Conservation (phyloP, 2,329 filamentous ascomycete species). For the Fusarium ramigenum region DNA sequence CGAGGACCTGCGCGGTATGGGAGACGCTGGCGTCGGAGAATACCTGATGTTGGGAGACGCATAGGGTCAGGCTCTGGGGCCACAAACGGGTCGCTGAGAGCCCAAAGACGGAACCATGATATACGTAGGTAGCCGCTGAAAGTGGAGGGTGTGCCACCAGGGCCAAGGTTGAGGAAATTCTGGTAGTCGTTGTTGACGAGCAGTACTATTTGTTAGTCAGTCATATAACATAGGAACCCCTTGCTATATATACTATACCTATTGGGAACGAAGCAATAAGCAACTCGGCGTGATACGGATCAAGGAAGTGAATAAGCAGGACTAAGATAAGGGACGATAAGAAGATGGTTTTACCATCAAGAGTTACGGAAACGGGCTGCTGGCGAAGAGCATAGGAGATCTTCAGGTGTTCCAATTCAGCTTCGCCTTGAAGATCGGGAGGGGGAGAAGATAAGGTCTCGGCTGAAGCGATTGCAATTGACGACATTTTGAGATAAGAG, state of each 20-base stretch:
- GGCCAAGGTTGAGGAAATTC: constrained; percentile 80
- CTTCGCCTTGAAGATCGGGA: constrained; percentile 32
- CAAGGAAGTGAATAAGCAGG: constrained; percentile 61
- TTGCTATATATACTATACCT: no score
- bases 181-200: constrained; percentile 76
- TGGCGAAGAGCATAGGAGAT: constrained; percentile 46
- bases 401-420: constrained; percentile 36
- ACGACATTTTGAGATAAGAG: constrained; percentile 33
- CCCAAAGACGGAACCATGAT: constrained; percentile 76
- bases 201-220: constrained; percentile 42
- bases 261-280: constrained; percentile 61
- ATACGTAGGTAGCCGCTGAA: constrained; percentile 77
- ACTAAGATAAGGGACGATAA: constrained; percentile 57
- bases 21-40: constrained; percentile 63
- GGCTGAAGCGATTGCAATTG: constrained; percentile 41
- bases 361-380: constrained; percentile 63
- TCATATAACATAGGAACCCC: no score
- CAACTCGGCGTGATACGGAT: constrained; percentile 57
- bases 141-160: constrained; percentile 81
- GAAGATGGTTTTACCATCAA: constrained; percentile 61
- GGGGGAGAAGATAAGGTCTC: constrained; percentile 39
- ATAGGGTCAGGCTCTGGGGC: constrained; percentile 63
- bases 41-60: constrained; percentile 64
- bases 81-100: constrained; percentile 74
- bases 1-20: constrained; percentile 70